Base-by-base conservation (phyloP, 2,329 filamentous ascomycete genomes). In the Monilinia polystroma region DNA sequence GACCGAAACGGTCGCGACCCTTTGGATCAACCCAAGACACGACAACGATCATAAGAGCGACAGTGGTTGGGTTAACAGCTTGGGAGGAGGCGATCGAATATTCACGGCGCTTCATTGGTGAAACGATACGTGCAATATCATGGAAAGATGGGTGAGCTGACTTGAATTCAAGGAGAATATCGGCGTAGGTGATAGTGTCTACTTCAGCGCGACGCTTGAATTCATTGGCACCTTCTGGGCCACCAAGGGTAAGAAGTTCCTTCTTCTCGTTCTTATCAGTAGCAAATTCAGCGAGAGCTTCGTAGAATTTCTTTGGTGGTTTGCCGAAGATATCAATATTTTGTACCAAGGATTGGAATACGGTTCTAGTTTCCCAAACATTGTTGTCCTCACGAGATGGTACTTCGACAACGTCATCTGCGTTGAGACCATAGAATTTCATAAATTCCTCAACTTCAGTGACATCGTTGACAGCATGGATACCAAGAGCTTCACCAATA, bases 31-130 rank as follows among this genome's bases (percentile, higher is more conserved):
- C 88, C 95, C 95, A 99, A 82, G 92, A 89, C 75, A 99, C 95
- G 4, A 95, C 96, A 68, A 99, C 95, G 75, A 99, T 96, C 87
- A 98, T 95, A 70, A 99, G 87, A 11, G 93, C 87, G 67, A 99
- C 93, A n/a, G 87, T 88, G 76, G 83, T 93, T 26, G 95, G 93
- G 0, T 92, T 93, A 52, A 98, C 94, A 74, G 94, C 92, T 81
- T 99, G 95, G 66, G 93, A 95, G 3, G 95, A 98, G 26, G 95
- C 95, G 73, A 99, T 98, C n/a, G 92, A 97, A 85, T 99, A 99
- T 80, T 99, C 95, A 75, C 95, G 87, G 69, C 95, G 91, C 85
- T 99, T 99, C 82, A 97, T 88, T 16, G 95, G 94, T 71, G 84
- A 86, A 71, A 99, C 90, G 69, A 99, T 92, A 75, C 89, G 90